These are phyloP conservation scores for Quercus gilva DNA, from an alignment of 306 rosid genomes.

Conservation along the genomic window DNA sequence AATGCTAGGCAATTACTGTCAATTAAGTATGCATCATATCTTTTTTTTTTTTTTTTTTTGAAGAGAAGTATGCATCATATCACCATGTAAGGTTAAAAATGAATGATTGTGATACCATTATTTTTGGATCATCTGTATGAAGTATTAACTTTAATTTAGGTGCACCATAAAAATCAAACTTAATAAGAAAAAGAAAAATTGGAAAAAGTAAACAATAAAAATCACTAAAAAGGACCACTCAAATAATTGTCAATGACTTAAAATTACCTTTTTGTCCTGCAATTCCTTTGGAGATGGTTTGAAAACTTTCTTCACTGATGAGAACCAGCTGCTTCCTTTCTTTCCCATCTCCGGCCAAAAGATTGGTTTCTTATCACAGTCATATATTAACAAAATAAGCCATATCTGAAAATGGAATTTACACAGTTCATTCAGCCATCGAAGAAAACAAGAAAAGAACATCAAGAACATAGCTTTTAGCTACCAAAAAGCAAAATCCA, in stretches of 20 bases:
- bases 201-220: neutral
- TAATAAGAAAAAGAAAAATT: neutral
- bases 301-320: slow-evolving; percentile 85
- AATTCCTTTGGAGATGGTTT: slow-evolving; percentile 65
- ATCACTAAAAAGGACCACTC: neutral
- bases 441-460: neutral
- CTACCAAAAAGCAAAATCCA: neutral
- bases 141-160: neutral
- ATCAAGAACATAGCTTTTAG: neutral
- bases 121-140: neutral
- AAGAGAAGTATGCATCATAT: neutral
- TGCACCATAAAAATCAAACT: neutral
- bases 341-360: slow-evolving; percentile 64
- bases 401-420: slow-evolving; percentile 9
- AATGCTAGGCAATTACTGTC: neutral
- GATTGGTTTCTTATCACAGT: slow-evolving; percentile 22
- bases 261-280: slow-evolving; percentile 58
- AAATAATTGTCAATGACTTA: neutral
- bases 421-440: neutral
- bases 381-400: slow-evolving; percentile 20
- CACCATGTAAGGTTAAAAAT: neutral
- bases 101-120: neutral
- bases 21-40: neutral
- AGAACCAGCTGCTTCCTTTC: slow-evolving; percentile 86
- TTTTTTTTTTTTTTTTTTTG: too few species aligned